A percentile compares a stretch with the other conserved stretches of the same genome.
Evolutionary conservation across 345 rosid genomes (phyloP).

Genomic region (Salix arbutifolia): DNA sequence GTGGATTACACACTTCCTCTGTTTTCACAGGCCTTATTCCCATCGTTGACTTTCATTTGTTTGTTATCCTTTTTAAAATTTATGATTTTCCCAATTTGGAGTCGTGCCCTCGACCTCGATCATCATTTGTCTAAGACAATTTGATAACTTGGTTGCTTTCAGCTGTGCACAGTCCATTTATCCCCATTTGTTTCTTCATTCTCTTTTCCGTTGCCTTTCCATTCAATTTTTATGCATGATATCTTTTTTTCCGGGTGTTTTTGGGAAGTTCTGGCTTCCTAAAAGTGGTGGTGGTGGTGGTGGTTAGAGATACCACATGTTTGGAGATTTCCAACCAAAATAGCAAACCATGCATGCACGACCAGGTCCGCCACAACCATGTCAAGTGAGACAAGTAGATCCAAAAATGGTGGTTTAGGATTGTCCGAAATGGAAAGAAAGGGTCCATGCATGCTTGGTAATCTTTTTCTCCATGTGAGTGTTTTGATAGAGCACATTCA

Average conservation of each 20-base stretch:
- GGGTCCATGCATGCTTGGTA: constrained; percentile 10
- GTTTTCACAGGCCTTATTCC: background rate
- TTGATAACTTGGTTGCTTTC: no score
- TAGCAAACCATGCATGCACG: background rate
- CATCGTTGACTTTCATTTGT: background rate
- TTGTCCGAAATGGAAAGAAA: constrained; percentile 5
- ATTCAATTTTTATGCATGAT: background rate
- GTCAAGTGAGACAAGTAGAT: constrained; percentile 26
- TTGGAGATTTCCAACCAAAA: background rate
- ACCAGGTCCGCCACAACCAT: constrained; percentile 32
- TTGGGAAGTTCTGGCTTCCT: background rate
- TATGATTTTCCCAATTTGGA: background rate
- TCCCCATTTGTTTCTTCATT: background rate
- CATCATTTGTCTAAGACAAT: background rate
- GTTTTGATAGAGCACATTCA: constrained; percentile 1
- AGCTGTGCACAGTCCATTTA: background rate
- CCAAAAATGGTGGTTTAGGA: constrained; percentile 21
- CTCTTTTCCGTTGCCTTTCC: background rate
- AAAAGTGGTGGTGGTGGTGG: background rate
- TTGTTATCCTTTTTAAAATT: background rate
- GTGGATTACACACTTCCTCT: background rate
- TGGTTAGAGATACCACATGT: constrained; percentile 3
- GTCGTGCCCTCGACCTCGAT: background rate
- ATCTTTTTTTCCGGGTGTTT: no score
- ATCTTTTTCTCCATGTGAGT: constrained; percentile 1